Evolutionary conservation across 2,329 filamentous ascomycete species (phyloP).

Genomic region (Fusarium euwallaceae): DNA sequence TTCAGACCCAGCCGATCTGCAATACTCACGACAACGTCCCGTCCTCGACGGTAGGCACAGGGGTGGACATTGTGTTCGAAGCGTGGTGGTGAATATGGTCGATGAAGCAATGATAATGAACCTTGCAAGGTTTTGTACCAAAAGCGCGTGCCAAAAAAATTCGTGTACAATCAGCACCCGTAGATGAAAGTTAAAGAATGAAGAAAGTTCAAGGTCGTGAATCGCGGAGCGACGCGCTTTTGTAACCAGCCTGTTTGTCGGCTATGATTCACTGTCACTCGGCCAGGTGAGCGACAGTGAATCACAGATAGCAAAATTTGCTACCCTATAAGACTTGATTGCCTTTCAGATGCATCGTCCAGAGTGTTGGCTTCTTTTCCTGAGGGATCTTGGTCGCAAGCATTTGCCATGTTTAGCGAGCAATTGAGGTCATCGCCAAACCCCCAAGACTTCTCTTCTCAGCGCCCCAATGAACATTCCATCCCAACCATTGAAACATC

Average conservation of each 20-base stretch:
- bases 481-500: neutral
- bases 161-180: neutral
- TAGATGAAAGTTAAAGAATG: neutral
- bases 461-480: neutral
- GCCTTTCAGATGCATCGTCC: neutral
- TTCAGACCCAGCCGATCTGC: neutral
- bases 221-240: neutral
- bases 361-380: neutral
- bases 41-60: neutral
- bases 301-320: neutral
- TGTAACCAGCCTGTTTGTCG: neutral
- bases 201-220: neutral
- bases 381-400: neutral
- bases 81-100: too few species aligned
- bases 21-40: neutral
- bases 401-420: neutral
- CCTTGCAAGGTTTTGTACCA: neutral
- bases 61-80: neutral
- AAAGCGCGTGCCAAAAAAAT: neutral
- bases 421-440: neutral
- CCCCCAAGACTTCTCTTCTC: neutral
- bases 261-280: neutral
- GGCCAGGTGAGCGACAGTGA: neutral
- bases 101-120: too few species aligned
- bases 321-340: neutral